Base-by-base conservation (phyloP, 2,329 filamentous ascomycete genomes). In the Pestalotiopsis sp. region DNA sequence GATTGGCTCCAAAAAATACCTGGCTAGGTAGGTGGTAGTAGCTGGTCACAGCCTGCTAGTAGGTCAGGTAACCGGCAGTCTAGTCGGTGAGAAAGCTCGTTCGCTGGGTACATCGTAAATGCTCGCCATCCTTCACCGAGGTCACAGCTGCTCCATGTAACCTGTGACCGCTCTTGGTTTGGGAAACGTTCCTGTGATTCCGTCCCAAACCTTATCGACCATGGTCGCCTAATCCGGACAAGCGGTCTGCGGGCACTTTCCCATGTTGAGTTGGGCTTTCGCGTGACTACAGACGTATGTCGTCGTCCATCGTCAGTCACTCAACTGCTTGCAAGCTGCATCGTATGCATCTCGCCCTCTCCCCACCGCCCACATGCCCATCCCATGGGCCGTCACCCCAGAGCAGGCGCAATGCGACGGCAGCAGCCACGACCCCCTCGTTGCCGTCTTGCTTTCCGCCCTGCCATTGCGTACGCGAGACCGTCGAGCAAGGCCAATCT, bases 191-290 rank as follows among this genome's bases (percentile, higher is more conserved):
- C 56, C 56, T 58, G 56, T 58, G 56, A 58, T 17, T 24, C 24
- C 22, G 22, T 26, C 26, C 56, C 56, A 35, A 58, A 58, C 22
- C 56, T 58, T 58, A 35, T 24, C 26, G 26, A 26, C 9, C 22
- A 22, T 35, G 14, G 24, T 60, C 58, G 38, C 58, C 58, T 35
- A 35, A 60, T 60, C 56, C 20, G 58, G 58, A 60, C 58, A 39
- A 60, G 58, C 58, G 58, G 58, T 60, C 58, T 38, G 56, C 56
- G 58, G 44, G 58, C 58, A 35, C 58, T 60, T 60, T 26, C 58
- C 24, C 24, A n/a, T 35, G 7, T 52, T n/a, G 4, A n/a, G 9
- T 52, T 52, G 17, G 20, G 17, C 9, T 52, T 52, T 52, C 14
- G 44, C 44, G 44, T 52, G 44, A 52, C 44, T 52, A 22, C n/a